Percentiles rank a stretch among this genome's conserved stretches.
Evolutionary conservation across 148 eudicot species (phyloP).

Genomic region (Rheum nobile): DNA sequence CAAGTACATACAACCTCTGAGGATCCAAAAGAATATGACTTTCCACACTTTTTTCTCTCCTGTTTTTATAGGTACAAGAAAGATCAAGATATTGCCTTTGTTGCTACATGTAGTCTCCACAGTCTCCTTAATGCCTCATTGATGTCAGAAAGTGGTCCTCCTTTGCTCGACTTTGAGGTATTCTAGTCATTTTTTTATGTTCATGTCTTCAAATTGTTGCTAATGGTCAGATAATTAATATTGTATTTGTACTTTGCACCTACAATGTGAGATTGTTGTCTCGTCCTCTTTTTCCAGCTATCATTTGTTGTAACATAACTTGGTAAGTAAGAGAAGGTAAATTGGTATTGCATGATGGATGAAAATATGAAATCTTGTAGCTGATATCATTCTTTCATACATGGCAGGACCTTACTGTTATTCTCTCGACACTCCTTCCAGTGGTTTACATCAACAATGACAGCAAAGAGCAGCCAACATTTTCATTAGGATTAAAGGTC

Average conservation of each 20-base stretch:
- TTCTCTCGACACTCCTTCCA: constrained; percentile 81
- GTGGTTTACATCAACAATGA: constrained; percentile 63
- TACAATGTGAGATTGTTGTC: neutral
- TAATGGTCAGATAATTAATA: neutral
- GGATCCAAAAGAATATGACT: constrained; percentile 1
- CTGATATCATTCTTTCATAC: constrained; percentile 11
- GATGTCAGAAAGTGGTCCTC: constrained; percentile 82
- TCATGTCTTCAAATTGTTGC: neutral
- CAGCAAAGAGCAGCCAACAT: constrained; percentile 51
- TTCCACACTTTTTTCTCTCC: constrained; percentile 1
- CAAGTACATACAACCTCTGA: neutral
- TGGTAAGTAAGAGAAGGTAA: neutral
- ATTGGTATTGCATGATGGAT: neutral
- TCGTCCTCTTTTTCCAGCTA: neutral
- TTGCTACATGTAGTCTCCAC: constrained; percentile 85
- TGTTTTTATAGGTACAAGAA: constrained; percentile 51
- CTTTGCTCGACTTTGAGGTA: constrained; percentile 95
- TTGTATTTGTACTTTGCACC: neutral
- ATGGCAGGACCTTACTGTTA: constrained; percentile 78
- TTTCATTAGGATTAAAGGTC: constrained; percentile 82
- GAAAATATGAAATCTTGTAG: neutral
- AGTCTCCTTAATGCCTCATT: constrained; percentile 77
- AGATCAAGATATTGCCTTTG: constrained; percentile 65
- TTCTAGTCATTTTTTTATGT: neutral
- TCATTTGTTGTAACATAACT: neutral